Base-by-base conservation (phyloP, 2,329 filamentous ascomycete genomes). In the Gliomastix tumulicola region DNA sequence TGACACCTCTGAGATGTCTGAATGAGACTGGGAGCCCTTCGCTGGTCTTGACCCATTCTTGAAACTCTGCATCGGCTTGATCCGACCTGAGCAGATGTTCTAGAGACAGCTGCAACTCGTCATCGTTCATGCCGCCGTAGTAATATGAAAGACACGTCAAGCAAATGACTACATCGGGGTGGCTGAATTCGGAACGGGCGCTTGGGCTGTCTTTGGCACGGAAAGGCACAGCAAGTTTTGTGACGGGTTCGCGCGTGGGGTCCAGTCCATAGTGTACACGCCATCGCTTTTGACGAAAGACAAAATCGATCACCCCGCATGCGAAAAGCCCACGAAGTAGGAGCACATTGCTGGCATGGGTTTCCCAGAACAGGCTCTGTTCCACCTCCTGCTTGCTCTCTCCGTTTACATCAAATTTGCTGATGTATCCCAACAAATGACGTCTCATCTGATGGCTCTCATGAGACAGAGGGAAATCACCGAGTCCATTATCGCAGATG, bases 261-360 rank as follows among this genome's bases (percentile, higher is more conserved):
- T 77, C 68, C 0, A 74, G 58, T 0, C 82, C 80, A 40, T 79
- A 86, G 38, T 83, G 69, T 0, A 86, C 79, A 4, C 72, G 56
- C 74, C 76, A 85, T 2, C 79, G 60, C 45, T 84, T 84, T 12
- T 69, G 54, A 0, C 56, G 53, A 1, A 84, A 55, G 0, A 59
- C 61, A 40, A 79, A 82, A 0, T 46, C 45, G 1, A 85, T 46
- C 0, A 84, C 57, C 0, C 75, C 70, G 1, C 62, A 53, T 0
- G 74, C 71, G 9, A 85, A 52, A 0, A 85, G 59, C 0, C 81
- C 70, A 18, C 73, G 60, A 0, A 81, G 46, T 2, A 78, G 53
- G 0, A 77, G 52, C 0, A 79, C 47, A 0, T 56, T 49, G 2
- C 19, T 52, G 55, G 1, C 53, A 53, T 0, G 53, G 28, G 0